These are phyloP conservation scores for Areca catechu DNA, from an alignment of 176 grass and related monocot genomes.

Conservation along the genomic window DNA sequence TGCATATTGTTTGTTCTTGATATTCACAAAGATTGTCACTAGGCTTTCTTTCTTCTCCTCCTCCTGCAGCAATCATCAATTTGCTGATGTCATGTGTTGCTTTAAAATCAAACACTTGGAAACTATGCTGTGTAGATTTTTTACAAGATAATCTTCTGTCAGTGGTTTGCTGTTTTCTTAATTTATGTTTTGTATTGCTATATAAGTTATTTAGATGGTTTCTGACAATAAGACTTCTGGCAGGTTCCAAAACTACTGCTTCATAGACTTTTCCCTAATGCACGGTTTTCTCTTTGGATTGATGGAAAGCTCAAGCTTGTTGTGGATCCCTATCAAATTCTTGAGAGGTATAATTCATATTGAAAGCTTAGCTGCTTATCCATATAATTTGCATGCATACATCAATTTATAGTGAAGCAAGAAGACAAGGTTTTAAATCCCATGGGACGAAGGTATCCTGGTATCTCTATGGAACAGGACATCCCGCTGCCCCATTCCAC, in stretches of 20 bases:
- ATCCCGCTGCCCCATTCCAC: too few relatives aligned
- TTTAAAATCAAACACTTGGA: too few relatives aligned
- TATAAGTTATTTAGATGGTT: background rate
- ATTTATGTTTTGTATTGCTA: background rate
- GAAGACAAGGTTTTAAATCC: too few relatives aligned
- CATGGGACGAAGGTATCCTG: too few relatives aligned
- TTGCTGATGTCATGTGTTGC: too few relatives aligned
- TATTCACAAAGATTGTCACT: too few relatives aligned
- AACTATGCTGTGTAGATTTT: too few relatives aligned
- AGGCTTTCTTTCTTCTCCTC: too few relatives aligned
- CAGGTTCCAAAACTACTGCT: conserved; percentile 27
- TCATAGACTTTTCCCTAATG: conserved; percentile 27
- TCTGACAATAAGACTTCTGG: background rate
- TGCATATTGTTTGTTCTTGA: too few relatives aligned
- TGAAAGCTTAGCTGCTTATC: background rate
- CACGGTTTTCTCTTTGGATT: conserved; percentile 25
- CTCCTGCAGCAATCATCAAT: too few relatives aligned
- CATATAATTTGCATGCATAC: background rate
- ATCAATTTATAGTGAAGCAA: background rate
- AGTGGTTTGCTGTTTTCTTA: background rate
- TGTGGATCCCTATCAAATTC: conserved; percentile 26
- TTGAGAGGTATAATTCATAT: conserved; percentile 19
- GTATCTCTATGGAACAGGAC: too few relatives aligned
- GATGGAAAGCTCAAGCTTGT: conserved; percentile 29
- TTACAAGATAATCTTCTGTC: too few relatives aligned